A percentile compares a stretch with the other conserved stretches of the same genome.
Conservation (phyloP, 306 rosid genomes). For the Citrullus amarus region DNA sequence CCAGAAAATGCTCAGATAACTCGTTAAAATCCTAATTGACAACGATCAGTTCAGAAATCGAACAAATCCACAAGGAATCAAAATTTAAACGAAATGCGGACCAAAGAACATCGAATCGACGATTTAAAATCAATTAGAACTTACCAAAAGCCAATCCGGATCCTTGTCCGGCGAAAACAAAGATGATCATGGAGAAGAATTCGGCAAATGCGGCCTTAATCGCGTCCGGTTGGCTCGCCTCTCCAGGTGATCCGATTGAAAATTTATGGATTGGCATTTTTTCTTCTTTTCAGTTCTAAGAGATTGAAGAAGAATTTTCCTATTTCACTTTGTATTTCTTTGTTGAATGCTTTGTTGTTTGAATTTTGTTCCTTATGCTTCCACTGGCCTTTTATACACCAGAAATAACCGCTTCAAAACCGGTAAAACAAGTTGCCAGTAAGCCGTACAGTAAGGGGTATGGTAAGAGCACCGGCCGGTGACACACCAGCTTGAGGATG, state of each 20-base stretch:
- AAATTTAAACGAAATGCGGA: slow-evolving; percentile 10
- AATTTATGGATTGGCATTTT: slow-evolving; percentile 48
- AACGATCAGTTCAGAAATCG: background rate
- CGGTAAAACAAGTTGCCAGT: background rate
- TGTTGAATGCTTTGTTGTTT: background rate
- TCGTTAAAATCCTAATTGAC: background rate
- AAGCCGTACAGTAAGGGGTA: background rate
- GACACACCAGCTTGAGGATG: slow-evolving; percentile 7
- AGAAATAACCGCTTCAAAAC: background rate
- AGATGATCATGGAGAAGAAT: slow-evolving; percentile 65
- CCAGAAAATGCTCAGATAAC: background rate
- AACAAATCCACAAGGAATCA: background rate
- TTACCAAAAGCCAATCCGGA: slow-evolving; percentile 69
- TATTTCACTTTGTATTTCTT: too few species aligned
- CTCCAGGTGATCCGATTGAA: slow-evolving; percentile 50
- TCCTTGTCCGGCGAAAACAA: slow-evolving; percentile 82
- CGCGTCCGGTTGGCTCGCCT: slow-evolving; percentile 71
- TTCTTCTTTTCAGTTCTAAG: background rate
- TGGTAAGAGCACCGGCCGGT: background rate
- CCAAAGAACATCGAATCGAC: background rate
- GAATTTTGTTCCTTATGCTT: background rate
- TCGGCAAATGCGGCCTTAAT: slow-evolving; percentile 61
- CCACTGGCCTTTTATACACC: background rate
- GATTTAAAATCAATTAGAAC: background rate
- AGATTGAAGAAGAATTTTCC: background rate